Evolutionary conservation across 2,329 filamentous ascomycete genomes (phyloP), one percentile per base, ranked within the genome.

Genomic region (Trichophyton mentagrophytes): DNA sequence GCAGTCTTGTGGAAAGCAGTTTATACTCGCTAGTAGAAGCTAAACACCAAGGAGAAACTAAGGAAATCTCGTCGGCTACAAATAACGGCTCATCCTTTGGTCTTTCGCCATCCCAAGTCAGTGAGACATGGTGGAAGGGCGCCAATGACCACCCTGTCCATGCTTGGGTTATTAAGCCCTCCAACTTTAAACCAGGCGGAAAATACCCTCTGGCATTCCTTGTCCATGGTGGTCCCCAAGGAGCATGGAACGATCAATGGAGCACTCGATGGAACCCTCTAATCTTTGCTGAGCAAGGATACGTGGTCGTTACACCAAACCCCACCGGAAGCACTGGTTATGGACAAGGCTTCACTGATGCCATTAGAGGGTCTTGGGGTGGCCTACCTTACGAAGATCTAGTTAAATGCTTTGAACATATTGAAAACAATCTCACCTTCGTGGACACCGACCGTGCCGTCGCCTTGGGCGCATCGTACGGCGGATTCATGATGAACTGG

Each of bases 401-500:
- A 1, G 76, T 79, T 30, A 79, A 77, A 47, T 78, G 82, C 8
- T 76, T 83, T 57, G 74, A 79, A 8, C 74, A 79, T 62, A 78
- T 85, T 47, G 73, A 79, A 60, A 65, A 73, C 0, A 72, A 82
- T 8, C 70, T 82, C 15, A 64, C 73, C 0, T 83, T 79, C 59
- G 73, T 85, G 25, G 82, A 85, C 66, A 78, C 76, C 11, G 69
- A 71, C 7, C 79, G 80, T 5, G 80, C 79, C 1, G 74, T 84
- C 20, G 76, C 80, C 0, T 71, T 79, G 0, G 82, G 82, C 0
- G 78, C 73, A 5, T 79, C 78, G 5, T 83, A 80, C 62, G 82
- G 82, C n/a, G 82, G 80, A 8, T 84, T 82, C 68, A 79, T 85
- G 79, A 76, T 82, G 65, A 81, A 82, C 66, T 84, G 80, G 79